These are phyloP conservation scores for Kodamaea neixiangensis DNA, from an alignment of 805 yeast species.

Conservation along the genomic window DNA sequence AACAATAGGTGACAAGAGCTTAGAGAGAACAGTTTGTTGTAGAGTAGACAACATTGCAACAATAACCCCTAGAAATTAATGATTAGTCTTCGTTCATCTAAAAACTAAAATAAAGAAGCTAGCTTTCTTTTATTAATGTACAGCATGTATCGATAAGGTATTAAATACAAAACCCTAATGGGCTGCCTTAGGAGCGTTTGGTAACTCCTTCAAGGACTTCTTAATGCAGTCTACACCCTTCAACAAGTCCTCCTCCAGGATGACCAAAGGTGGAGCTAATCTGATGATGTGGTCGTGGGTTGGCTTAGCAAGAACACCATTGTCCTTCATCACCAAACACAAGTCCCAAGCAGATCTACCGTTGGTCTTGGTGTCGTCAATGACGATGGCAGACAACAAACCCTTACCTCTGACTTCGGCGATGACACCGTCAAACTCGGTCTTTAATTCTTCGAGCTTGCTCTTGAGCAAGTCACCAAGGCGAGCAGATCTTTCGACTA, in stretches of 20 bases:
- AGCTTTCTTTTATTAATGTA: too few species aligned
- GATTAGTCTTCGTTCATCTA: neutral
- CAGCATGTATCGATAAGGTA: too few species aligned
- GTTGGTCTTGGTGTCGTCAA: conserved; percentile 77
- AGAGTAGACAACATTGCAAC: neutral
- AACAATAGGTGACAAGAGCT: neutral
- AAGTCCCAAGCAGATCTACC: conserved; percentile 97
- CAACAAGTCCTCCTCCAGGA: conserved; percentile 79
- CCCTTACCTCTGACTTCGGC: conserved; percentile 82
- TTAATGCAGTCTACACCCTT: conserved; percentile 79
- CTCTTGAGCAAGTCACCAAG: conserved; percentile 71
- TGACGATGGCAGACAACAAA: conserved; percentile 85
- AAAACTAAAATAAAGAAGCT: neutral
- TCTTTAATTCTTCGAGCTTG: conserved; percentile 55
- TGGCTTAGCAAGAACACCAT: conserved; percentile 93
- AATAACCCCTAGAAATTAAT: neutral
- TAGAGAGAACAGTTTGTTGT: neutral
- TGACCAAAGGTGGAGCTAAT: conserved; percentile 94
- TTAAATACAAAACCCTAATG: conserved; percentile 29
- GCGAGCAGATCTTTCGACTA: conserved; percentile 72
- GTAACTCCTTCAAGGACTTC: conserved; percentile 55
- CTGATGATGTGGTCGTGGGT: conserved; percentile 95
- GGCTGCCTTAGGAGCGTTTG: conserved; percentile 50
- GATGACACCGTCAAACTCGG: conserved; percentile 53
- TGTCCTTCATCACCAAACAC: conserved; percentile 82